phyloP scores from a whole-genome alignment of 768 basidiomycete species.

The Trametes elegans region DNA sequence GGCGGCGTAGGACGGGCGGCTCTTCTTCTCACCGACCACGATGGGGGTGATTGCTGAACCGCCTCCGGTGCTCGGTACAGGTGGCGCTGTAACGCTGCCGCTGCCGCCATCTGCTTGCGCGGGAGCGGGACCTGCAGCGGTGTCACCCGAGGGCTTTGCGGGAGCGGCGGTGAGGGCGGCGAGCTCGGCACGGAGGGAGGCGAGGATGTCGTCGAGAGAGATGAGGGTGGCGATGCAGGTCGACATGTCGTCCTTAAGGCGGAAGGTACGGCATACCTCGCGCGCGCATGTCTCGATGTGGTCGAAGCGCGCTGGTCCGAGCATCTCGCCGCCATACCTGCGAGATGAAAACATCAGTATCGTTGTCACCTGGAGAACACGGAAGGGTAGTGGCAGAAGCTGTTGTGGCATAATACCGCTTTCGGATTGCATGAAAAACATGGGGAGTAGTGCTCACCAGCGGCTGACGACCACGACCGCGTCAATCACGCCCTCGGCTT shows the following conservation, averaged over 20 bases:
- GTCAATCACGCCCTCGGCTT: slow-evolving; percentile 66
- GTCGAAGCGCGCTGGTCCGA: slow-evolving; percentile 71
- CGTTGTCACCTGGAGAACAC: background rate
- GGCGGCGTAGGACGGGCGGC: slow-evolving; percentile 43
- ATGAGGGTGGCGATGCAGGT: slow-evolving; percentile 55
- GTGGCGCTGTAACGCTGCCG: no score
- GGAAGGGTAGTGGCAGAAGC: background rate
- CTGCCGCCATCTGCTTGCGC: no score
- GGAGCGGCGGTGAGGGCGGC: slow-evolving; percentile 22
- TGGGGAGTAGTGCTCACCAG: slow-evolving; percentile 45
- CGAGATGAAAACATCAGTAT: background rate
- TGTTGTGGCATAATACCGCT: background rate
- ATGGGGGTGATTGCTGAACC: background rate
- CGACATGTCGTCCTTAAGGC: slow-evolving; percentile 63
- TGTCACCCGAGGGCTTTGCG: background rate
- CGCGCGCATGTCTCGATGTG: slow-evolving; percentile 76
- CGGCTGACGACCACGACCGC: slow-evolving; percentile 78
- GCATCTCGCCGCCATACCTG: slow-evolving; percentile 80
- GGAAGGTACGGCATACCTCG: slow-evolving; percentile 73
- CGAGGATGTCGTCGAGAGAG: slow-evolving; percentile 60
- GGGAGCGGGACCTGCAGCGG: no score
- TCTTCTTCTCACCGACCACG: slow-evolving; percentile 7
- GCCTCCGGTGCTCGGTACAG: no score
- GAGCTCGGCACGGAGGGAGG: slow-evolving; percentile 51
- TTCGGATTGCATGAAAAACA: background rate